Evolutionary conservation across 805 yeast species (phyloP), one percentile per base, ranked within the genome.

Genomic region (Candida rishiriensis): DNA sequence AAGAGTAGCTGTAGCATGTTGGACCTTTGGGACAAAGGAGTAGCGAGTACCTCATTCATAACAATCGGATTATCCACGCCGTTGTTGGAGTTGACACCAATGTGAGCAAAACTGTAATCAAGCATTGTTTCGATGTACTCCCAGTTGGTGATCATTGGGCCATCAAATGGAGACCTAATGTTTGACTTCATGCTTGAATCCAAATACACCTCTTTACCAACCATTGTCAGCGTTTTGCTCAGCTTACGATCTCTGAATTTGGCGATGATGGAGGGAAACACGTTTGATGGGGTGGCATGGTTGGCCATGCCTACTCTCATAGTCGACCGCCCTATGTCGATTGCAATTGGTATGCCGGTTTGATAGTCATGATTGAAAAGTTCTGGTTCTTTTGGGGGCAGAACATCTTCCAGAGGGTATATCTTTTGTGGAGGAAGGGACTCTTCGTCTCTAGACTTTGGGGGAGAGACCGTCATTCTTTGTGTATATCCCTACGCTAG

Each of bases 61-160:
- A 90, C 73, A 0, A 93, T 60, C 1, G 98, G 98, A 54, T 86
- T 88, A 38, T 83, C 78, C 3, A 90, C 79, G 2, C 70, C 60
- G 1, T 78, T 77, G 1, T 64, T 47, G 0, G 79, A 67, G 8
- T 55, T 56, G 2, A 88, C 93, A 3, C 91, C 85, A 39, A 91
- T 57, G 61, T 88, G 95, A 48, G 79, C 76, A 59, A 93, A 84
- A 0, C 89, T 71, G 59, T 89, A 93, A 63, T 91, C 98, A 40
- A 93, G 60, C 41, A 91, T 76, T 46, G 73, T 76, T 60, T 93
- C 99, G 2, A 84, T 75, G 46, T 83, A 77, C 45, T 93, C 98
- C 98, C 98, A 95, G 61, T 90, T 95, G 21, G 95, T 83, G 31
- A 93, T 71, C 53, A 88, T 68, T 4, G 87, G 77, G 0, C 96